Conservation (phyloP, 2,329 filamentous ascomycete species). For the Ceratocystis albifundus region DNA sequence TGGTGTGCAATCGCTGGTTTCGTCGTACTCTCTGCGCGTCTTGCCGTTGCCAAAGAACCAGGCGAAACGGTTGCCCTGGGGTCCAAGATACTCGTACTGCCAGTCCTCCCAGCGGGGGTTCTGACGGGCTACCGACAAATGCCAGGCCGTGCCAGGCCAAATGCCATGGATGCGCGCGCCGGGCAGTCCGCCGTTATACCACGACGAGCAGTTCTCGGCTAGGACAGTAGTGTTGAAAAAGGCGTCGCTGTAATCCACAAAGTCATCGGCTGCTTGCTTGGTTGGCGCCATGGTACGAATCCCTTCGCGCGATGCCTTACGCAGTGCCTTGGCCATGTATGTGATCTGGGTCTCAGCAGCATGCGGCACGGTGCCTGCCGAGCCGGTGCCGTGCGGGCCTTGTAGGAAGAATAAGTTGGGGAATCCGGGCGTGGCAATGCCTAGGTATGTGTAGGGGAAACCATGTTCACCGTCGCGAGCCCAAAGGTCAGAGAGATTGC, state of each 20-base stretch:
- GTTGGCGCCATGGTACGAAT: constrained; percentile 51
- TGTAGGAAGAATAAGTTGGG: constrained; percentile 56
- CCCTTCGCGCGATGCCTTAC: constrained; percentile 54
- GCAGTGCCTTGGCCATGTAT: constrained; percentile 54
- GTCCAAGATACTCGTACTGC: constrained; percentile 38
- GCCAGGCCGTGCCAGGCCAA: constrained; percentile 57
- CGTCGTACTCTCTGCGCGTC: constrained; percentile 47
- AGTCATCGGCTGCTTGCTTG: constrained; percentile 51
- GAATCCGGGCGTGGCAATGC: constrained; percentile 50
- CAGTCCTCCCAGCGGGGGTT: constrained; percentile 48
- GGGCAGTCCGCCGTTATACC: constrained; percentile 57
- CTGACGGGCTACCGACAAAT: constrained; percentile 46
- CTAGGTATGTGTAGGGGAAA: constrained; percentile 57
- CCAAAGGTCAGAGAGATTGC: constrained; percentile 47
- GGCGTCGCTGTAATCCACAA: constrained; percentile 46
- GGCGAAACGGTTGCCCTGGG: constrained; percentile 41
- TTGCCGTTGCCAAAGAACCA: constrained; percentile 59
- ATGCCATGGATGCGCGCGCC: constrained; percentile 54
- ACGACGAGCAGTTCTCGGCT: constrained; percentile 53
- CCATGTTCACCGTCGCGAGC: constrained; percentile 27
- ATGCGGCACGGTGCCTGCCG: constrained; percentile 56
- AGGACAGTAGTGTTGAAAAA: constrained; percentile 46
- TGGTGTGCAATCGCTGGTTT: constrained; percentile 47
- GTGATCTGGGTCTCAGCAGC: constrained; percentile 54
- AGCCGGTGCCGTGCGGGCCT: constrained; percentile 48